A percentile compares a stretch with the other conserved stretches of the same genome.
These are phyloP conservation scores for Trichoderma polysporum DNA, from an alignment of 2,329 filamentous ascomycete species.

Conservation along the genomic window DNA sequence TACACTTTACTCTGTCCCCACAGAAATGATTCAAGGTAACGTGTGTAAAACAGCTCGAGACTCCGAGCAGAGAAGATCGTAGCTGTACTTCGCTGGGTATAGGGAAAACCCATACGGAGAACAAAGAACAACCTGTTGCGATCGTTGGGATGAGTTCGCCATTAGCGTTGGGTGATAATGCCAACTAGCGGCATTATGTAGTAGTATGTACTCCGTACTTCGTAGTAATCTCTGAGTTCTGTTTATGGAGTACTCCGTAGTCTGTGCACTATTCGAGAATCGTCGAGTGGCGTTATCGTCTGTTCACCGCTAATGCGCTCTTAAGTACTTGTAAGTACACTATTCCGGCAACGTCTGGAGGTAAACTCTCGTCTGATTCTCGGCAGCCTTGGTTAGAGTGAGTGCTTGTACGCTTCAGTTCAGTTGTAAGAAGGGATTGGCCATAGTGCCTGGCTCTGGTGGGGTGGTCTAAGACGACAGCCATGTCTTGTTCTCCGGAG, in stretches of 20 bases:
- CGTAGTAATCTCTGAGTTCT: too few species aligned
- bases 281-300: background rate
- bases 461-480: background rate
- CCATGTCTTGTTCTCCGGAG: conserved; percentile 9
- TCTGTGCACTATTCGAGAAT: background rate
- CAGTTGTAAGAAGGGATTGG: background rate
- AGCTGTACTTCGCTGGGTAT: background rate
- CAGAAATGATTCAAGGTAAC: background rate
- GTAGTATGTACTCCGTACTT: too few species aligned
- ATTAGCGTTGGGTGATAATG: background rate
- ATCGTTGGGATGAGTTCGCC: too few species aligned
- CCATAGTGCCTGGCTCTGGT: background rate
- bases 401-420: too few species aligned
- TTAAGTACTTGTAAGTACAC: background rate
- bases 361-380: background rate
- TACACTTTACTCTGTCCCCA: background rate
- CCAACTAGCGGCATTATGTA: background rate
- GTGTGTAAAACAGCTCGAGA: background rate
- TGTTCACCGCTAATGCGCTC: background rate
- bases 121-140: too few species aligned
- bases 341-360: background rate
- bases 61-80: background rate
- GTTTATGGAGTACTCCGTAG: background rate
- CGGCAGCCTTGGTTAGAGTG: background rate
- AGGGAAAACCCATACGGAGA: background rate